Evolutionary conservation across 768 basidiomycete species (phyloP), one percentile per base, ranked within the genome.

Genomic region (Calocera cornea): DNA sequence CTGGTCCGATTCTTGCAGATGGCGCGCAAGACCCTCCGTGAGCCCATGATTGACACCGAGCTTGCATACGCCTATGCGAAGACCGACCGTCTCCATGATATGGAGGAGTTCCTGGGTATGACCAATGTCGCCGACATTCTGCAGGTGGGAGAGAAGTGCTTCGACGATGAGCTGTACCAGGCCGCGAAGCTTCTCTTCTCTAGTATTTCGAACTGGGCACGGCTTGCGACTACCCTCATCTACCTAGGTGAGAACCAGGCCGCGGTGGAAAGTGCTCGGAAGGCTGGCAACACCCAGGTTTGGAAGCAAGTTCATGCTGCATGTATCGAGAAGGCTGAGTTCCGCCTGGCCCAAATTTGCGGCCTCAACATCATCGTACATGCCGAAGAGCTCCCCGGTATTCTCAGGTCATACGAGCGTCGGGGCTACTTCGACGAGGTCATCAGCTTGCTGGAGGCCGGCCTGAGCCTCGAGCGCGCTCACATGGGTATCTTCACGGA

Each of bases 281-380:
- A 99, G 76, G 97, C 97, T 16, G 97, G 97, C 12, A 98, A 98
- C 74, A 99, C 97, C 3, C 95, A 98, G 92, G 97, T 98, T n/a
- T 99, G 97, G 97, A 98, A 97, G 78, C 97, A 98, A 76, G 97
- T 99, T 64, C 95, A 98, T 72, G 90, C 93, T 27, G 97, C 97
- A 41, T 99, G 97, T 79, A 88, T 99, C 67, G 95, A 97, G 80
- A 98, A 98, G 81, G 80, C 83, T 66, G 97, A 99, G 76, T 98
- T 98, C 86, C 89, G 94, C 68, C 77, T 98, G 77, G 95, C 97
- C 36, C 95, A 98, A 84, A 98, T 99, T 73, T 98, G 95, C 75
- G 97, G 95, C 84, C 86, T 98, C 70, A 91, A 99, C 76, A 89
- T 99, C 73, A 87, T 99, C 70, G 97, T 99, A 29, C 93, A 97